A percentile compares a stretch with the other conserved stretches of the same genome.
Conservation (phyloP, 306 rosid genomes). For the Myrica gale region DNA sequence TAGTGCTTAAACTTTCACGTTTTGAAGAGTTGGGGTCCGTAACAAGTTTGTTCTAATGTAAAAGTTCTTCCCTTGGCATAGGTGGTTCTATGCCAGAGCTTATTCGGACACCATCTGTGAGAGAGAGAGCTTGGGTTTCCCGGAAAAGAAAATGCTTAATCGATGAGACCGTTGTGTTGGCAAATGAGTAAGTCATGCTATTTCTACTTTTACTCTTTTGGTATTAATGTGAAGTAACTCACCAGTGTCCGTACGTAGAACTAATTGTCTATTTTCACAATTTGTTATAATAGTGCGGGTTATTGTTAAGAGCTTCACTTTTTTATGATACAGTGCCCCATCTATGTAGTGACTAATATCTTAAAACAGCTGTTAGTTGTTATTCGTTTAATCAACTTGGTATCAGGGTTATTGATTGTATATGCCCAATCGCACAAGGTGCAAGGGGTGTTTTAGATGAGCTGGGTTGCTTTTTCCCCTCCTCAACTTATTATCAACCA, state of each 20-base stretch:
- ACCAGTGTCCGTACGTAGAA: neutral
- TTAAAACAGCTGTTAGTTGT: neutral
- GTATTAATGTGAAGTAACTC: neutral
- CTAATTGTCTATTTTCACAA: neutral
- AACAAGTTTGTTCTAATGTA: constrained; percentile 6
- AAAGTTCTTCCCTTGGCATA: constrained; percentile 31
- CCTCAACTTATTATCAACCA: neutral
- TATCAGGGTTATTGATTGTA: neutral
- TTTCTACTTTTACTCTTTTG: neutral
- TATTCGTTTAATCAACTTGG: no score
- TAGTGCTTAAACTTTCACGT: constrained; percentile 1
- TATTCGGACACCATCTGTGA: constrained; percentile 57
- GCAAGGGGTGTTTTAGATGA: neutral
- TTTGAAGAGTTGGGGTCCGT: neutral
- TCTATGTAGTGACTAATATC: neutral
- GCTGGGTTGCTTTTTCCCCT: neutral
- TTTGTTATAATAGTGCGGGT: neutral
- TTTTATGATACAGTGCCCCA: neutral
- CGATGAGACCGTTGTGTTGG: constrained; percentile 48
- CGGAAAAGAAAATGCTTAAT: constrained; percentile 59
- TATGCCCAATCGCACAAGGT: neutral
- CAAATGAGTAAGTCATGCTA: constrained; percentile 53
- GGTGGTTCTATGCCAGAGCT: constrained; percentile 45
- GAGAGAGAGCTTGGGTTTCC: constrained; percentile 37
- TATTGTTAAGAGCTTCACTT: neutral